Base-by-base conservation (phyloP, 495 filamentous ascomycete genomes). In the Hyaloscypha hepaticicola region DNA sequence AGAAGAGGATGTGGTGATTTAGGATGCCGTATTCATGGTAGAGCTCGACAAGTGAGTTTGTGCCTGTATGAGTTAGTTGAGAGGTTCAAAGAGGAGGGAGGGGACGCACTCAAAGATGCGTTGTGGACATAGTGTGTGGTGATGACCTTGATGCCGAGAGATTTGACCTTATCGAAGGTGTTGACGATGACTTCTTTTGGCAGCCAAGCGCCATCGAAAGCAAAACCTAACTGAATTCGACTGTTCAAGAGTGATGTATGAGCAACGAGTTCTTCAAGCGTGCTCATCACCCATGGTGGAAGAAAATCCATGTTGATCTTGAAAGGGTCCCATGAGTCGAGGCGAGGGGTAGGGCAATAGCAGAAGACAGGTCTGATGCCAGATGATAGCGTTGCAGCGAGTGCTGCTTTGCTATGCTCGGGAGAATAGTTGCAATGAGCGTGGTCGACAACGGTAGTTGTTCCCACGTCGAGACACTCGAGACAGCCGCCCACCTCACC, bases 391-490 rank as follows among this genome's bases (percentile, higher is more conserved):
- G 76, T 78, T 14, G 79, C 82, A 3, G 72, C 67, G 61, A 84
- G 62, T 19, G 68, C 79, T 51, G 73, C 72, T 29, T 64, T 68
- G 21, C 76, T 68, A 64, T 79, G 73, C 0, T 77, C 78, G 3
- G 74, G 71, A 0, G 79, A 76, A 57, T 74, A 75, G 55, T 76
- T 82, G 41, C 80, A 66, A 70, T 85, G 80, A 0, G 83, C 80
- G 66, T 85, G 82, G 65, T 87, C 85, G 1, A 86, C 76, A 0
- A 85, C 75, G 0, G 83, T 85, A 4, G 86, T 88, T 5, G 80
- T 82, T 16, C 86, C 85, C 5, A 77, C 78, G 65, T 85, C 76
- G 19, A 88, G 48, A 16, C 76, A 75, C 61, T 87, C 83, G 9
- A 83, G 75, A 38, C 75, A 74, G 2, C 83, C 85, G 3, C 75